Percentiles rank a stretch among this genome's conserved stretches.
These are phyloP conservation scores for Termitomyces sp. DNA, from an alignment of 768 basidiomycete genomes.

Conservation along the genomic window DNA sequence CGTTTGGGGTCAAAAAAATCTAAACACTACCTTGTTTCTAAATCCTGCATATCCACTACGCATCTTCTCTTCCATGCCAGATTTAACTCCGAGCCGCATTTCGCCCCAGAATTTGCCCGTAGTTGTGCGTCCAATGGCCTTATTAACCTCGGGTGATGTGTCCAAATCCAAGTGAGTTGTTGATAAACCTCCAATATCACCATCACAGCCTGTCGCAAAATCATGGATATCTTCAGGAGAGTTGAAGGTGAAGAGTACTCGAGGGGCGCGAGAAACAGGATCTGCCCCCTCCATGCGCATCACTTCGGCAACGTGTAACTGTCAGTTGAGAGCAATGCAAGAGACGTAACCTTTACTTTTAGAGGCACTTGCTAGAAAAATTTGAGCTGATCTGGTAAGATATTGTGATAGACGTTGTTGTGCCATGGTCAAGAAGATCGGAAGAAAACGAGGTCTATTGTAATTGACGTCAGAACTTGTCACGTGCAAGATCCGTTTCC, in stretches of 20 bases:
- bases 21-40: constrained; percentile 63
- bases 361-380: constrained; percentile 26
- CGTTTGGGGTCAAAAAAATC: neutral
- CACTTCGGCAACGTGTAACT: constrained; percentile 33
- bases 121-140: constrained; percentile 38
- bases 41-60: constrained; percentile 90
- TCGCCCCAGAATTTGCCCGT: constrained; percentile 77
- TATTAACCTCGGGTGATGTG: constrained; percentile 38
- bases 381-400: constrained; percentile 31
- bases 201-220: constrained; percentile 81
- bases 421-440: constrained; percentile 22
- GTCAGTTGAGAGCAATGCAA: neutral
- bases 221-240: constrained; percentile 47
- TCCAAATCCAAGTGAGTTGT: constrained; percentile 74
- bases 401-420: constrained; percentile 26
- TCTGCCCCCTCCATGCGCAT: constrained; percentile 76
- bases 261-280: constrained; percentile 51
- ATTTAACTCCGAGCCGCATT: constrained; percentile 64
- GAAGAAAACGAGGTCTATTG: neutral
- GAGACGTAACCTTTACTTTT: constrained; percentile 22
- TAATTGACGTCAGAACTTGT: constrained; percentile 1
- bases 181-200: constrained; percentile 82
- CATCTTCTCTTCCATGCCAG: constrained; percentile 61
- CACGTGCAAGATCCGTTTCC: neutral
- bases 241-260: constrained; percentile 62